A percentile compares a stretch with the other conserved stretches of the same genome.
phyloP scores from a whole-genome alignment of 805 yeast genomes.

The Maudiozyma bulderi region DNA sequence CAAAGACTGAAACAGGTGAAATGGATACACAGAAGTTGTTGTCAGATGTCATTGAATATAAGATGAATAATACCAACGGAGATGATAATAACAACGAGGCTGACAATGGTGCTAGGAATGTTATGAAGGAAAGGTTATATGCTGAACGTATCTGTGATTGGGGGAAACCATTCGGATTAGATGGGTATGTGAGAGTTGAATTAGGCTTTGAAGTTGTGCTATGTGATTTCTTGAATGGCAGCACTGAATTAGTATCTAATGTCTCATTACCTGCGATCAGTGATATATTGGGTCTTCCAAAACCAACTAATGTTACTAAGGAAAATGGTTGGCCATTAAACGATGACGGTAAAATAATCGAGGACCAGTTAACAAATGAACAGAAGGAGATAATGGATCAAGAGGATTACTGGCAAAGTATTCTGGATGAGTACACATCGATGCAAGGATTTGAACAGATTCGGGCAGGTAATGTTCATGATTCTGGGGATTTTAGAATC shows the following conservation, averaged over 20 bases:
- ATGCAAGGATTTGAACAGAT: conserved; percentile 37
- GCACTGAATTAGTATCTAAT: conserved; percentile 38
- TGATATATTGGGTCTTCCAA: conserved; percentile 34
- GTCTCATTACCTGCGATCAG: conserved; percentile 32
- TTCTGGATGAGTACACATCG: conserved; percentile 16
- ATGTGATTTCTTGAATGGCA: conserved; percentile 45
- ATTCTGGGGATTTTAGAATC: conserved; percentile 41
- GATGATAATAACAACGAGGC: conserved; percentile 13
- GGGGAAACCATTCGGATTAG: conserved; percentile 43
- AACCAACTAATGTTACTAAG: conserved; percentile 15
- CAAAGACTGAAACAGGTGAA: conserved; percentile 46
- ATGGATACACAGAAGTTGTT: conserved; percentile 49
- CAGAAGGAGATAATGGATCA: conserved; percentile 15
- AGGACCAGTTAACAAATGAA: conserved; percentile 15
- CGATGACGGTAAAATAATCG: conserved; percentile 13
- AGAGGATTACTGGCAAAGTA: conserved; percentile 19
- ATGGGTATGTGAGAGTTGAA: conserved; percentile 51
- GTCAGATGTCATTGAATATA: conserved; percentile 24
- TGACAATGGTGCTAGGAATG: neutral
- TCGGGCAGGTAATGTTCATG: conserved; percentile 37
- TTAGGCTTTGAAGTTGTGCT: conserved; percentile 52
- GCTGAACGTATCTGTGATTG: conserved; percentile 47
- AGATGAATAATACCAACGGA: conserved; percentile 7
- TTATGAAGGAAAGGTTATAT: conserved; percentile 34
- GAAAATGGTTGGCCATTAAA: conserved; percentile 27